A percentile compares a stretch with the other conserved stretches of the same genome.
These are phyloP conservation scores for Geotrichum fermentans DNA, from an alignment of 1,139 yeast species.

Conservation along the genomic window DNA sequence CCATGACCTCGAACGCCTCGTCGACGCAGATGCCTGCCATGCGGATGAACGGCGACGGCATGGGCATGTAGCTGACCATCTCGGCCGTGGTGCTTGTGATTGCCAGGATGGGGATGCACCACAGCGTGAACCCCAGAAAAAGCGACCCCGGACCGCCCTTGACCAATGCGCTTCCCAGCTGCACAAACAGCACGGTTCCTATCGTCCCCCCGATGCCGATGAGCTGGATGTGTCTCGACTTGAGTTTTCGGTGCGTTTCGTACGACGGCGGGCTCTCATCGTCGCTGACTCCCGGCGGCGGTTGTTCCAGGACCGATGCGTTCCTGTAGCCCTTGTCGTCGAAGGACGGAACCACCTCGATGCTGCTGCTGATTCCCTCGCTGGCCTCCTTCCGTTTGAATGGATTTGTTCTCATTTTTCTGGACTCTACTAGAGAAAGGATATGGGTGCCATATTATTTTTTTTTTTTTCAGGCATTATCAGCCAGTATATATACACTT, in stretches of 20 bases:
- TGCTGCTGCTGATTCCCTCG: too few species aligned
- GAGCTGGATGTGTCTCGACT: constrained; percentile 52
- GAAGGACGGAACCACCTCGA: too few species aligned
- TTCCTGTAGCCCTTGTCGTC: neutral
- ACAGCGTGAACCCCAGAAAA: constrained; percentile 56
- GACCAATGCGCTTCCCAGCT: constrained; percentile 63
- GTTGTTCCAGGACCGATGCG: neutral
- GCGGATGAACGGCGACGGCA: constrained; percentile 60
- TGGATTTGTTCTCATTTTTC: too few species aligned
- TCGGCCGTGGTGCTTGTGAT: constrained; percentile 74
- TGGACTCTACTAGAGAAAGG: too few species aligned
- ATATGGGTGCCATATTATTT: too few species aligned
- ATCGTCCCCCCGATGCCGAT: constrained; percentile 82
- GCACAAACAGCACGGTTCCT: constrained; percentile 75
- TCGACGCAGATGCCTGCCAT: constrained; percentile 54
- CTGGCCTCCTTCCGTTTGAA: too few species aligned
- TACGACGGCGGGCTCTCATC: constrained; percentile 9
- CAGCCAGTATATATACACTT: too few species aligned
- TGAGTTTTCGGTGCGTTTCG: constrained; percentile 28
- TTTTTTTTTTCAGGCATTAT: too few species aligned
- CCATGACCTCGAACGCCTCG: constrained; percentile 71
- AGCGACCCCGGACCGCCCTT: constrained; percentile 77
- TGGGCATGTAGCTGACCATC: constrained; percentile 75
- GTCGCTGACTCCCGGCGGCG: constrained; percentile 3
- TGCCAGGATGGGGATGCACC: constrained; percentile 59